Conservation (phyloP, 805 yeast genomes). For the Wickerhamomyces kurtzmanii region DNA sequence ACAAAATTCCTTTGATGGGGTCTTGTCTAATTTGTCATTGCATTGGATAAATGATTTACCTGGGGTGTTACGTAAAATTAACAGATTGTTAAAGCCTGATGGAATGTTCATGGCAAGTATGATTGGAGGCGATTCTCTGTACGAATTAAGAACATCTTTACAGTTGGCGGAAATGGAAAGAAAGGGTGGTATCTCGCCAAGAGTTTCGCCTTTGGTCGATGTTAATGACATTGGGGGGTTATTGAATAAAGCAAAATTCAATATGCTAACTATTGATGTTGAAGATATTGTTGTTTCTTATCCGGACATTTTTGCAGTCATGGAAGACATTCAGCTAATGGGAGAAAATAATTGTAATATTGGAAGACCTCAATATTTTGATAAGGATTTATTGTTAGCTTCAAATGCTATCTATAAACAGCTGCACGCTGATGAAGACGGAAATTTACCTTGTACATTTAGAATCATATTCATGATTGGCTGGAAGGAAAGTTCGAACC, state of each 20-base stretch:
- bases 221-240: constrained; percentile 68
- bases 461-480: constrained; percentile 79
- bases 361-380: constrained; percentile 26
- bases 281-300: constrained; percentile 76
- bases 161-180: constrained; percentile 81
- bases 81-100: constrained; percentile 59
- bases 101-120: constrained; percentile 76
- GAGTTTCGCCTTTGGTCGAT: constrained; percentile 74
- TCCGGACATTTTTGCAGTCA: constrained; percentile 58
- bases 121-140: constrained; percentile 81
- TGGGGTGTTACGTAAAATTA: constrained; percentile 42
- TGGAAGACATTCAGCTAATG: constrained; percentile 70
- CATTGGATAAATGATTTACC: constrained; percentile 92
- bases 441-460: constrained; percentile 66
- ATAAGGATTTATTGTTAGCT: constrained; percentile 61
- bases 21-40: constrained; percentile 59
- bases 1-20: constrained; percentile 49
- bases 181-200: constrained; percentile 68
- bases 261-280: constrained; percentile 72
- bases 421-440: constrained; percentile 58
- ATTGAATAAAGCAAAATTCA: constrained; percentile 68
- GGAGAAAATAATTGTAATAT: constrained; percentile 71
- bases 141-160: constrained; percentile 67
- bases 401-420: constrained; percentile 66
- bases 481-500: constrained; percentile 67